Conservation (phyloP, 805 yeast genomes). For the Pichia ethanolica region DNA sequence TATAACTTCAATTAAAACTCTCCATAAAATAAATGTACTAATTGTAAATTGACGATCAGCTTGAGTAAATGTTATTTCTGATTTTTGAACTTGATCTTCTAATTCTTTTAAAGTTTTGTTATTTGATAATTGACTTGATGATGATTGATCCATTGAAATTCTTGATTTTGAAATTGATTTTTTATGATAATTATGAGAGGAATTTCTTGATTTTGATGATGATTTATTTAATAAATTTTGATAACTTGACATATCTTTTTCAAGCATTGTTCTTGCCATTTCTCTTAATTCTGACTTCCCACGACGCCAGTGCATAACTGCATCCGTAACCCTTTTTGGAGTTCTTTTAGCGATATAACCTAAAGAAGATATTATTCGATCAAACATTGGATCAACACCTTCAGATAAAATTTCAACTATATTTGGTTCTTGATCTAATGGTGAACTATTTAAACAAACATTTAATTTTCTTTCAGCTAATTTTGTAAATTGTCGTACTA, state of each 20-base stretch:
- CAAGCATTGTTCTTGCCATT: constrained; percentile 48
- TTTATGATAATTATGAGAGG: constrained; percentile 14
- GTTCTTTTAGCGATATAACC: constrained; percentile 87
- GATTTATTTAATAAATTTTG: constrained; percentile 12
- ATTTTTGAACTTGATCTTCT: constrained; percentile 27
- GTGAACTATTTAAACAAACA: constrained; percentile 54
- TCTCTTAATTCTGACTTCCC: constrained; percentile 83
- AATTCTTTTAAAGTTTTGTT: constrained; percentile 13
- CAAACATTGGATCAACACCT: constrained; percentile 82
- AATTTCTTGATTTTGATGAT: neutral
- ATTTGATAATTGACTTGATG: neutral
- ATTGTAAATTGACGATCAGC: constrained; percentile 84
- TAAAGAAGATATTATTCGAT: constrained; percentile 72
- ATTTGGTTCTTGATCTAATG: constrained; percentile 69
- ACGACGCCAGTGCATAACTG: constrained; percentile 97
- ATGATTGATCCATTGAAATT: neutral
- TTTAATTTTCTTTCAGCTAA: constrained; percentile 85
- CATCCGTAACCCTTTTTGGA: constrained; percentile 94
- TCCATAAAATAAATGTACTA: constrained; percentile 79
- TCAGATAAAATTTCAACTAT: constrained; percentile 71
- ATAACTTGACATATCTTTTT: constrained; percentile 28
- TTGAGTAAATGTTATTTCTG: constrained; percentile 65
- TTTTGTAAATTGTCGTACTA: constrained; percentile 92
- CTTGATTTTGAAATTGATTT: constrained; percentile 20
- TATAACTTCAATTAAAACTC: constrained; percentile 89